Conservation (phyloP, 1,284 basidiomycete species). For the Schizophyllum commune region DNA sequence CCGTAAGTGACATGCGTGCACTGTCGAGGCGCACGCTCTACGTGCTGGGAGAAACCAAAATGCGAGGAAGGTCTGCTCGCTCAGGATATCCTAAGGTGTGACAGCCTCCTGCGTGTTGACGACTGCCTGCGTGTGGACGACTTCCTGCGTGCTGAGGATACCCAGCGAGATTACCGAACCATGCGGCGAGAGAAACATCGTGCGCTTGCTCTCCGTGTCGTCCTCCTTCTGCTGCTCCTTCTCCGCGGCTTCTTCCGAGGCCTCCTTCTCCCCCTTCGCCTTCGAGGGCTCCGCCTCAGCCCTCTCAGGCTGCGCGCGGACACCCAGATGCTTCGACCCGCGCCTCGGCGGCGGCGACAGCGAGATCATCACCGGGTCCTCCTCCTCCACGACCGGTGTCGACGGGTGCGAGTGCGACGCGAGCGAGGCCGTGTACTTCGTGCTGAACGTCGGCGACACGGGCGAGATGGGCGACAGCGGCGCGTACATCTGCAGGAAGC, state of each 20-base stretch:
- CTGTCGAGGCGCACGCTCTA: not conserved
- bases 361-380: conserved; percentile 39
- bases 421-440: too few species aligned
- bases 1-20: not conserved
- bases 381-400: conserved; percentile 24
- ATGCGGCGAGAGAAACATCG: conserved; percentile 32
- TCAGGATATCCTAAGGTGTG: too few species aligned
- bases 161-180: conserved; percentile 39
- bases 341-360: conserved; percentile 55
- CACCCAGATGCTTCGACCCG: conserved; percentile 33
- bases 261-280: not conserved
- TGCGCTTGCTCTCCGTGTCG: conserved; percentile 18
- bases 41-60: not conserved
- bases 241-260: not conserved
- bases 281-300: conserved; percentile 6
- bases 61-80: too few species aligned
- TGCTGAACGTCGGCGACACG: conserved; percentile 19
- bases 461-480: conserved; percentile 31
- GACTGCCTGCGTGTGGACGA: not conserved
- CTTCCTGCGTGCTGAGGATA: conserved; percentile 30
- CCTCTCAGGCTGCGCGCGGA: conserved; percentile 7
- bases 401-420: conserved; percentile 18
- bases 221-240: not conserved
- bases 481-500: conserved; percentile 46
- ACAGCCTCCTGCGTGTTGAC: too few species aligned